Conservation (phyloP, 2,329 filamentous ascomycete genomes). For the Colletotrichum sp. region DNA sequence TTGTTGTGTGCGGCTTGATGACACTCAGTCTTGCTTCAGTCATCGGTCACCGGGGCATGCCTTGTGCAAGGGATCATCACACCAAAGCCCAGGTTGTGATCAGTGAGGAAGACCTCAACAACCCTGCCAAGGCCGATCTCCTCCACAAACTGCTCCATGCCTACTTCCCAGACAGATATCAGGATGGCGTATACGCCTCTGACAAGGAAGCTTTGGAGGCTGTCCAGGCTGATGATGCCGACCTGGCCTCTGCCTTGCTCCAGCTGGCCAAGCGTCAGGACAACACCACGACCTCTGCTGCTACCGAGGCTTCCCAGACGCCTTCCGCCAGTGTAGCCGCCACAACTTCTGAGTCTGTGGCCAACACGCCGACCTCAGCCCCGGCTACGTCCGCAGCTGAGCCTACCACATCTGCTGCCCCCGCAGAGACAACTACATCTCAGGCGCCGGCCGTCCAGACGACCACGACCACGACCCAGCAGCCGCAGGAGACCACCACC, state of each 20-base stretch:
- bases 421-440: conserved; percentile 6
- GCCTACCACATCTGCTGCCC: not conserved
- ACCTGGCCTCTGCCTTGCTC: conserved; percentile 66
- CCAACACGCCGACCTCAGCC: conserved; percentile 24
- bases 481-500: conserved; percentile 3
- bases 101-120: not conserved
- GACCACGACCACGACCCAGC: conserved; percentile 11
- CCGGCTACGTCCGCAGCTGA: conserved; percentile 25
- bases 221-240: conserved; percentile 64
- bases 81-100: not conserved
- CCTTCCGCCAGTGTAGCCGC: conserved; percentile 20
- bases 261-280: conserved; percentile 68
- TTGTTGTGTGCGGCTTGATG: conserved; percentile 26
- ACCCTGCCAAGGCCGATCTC: conserved; percentile 57
- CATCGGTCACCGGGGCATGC: conserved; percentile 1
- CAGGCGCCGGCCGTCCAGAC: conserved; percentile 1
- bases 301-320: conserved; percentile 13
- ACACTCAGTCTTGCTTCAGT: conserved; percentile 26
- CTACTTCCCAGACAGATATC: conserved; percentile 66
- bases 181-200: conserved; percentile 71
- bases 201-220: conserved; percentile 69
- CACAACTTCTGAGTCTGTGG: not conserved
- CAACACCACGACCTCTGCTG: conserved; percentile 31
- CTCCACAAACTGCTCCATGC: conserved; percentile 72
- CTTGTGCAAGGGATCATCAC: conserved; percentile 14